phyloP scores from a whole-genome alignment of 2,329 filamentous ascomycete species.

The Epichloe gansuensis region DNA sequence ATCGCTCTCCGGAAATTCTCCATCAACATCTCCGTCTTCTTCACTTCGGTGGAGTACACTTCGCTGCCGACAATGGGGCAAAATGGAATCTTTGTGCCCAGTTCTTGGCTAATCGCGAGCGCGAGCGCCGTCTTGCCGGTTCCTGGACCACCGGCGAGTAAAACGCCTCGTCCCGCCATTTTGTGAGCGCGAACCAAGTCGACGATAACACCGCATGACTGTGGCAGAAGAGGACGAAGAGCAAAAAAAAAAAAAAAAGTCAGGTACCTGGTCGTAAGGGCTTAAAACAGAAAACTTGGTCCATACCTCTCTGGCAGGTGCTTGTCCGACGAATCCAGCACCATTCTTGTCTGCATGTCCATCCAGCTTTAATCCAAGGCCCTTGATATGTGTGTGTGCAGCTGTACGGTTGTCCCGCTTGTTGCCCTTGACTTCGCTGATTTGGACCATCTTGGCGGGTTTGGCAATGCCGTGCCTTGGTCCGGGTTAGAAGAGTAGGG shows the following conservation, averaged over 20 bases:
- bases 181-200: slow-evolving; percentile 93
- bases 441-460: slow-evolving; percentile 60
- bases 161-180: slow-evolving; percentile 89
- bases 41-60: slow-evolving; percentile 94
- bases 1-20: slow-evolving; percentile 98
- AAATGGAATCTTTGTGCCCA: slow-evolving; percentile 96
- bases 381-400: slow-evolving; percentile 95
- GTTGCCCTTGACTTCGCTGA: slow-evolving; percentile 90
- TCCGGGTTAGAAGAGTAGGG: not conserved
- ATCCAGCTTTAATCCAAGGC: slow-evolving; percentile 75
- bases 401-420: slow-evolving; percentile 92
- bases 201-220: slow-evolving; percentile 92
- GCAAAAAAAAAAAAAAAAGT: not conserved
- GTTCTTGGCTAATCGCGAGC: slow-evolving; percentile 88
- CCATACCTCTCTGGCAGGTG: slow-evolving; percentile 71
- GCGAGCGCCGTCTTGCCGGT: slow-evolving; percentile 97
- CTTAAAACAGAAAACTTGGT: not conserved
- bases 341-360: slow-evolving; percentile 71
- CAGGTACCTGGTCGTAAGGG: slow-evolving; percentile 10
- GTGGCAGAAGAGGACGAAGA: slow-evolving; percentile 2
- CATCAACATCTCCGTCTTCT: slow-evolving; percentile 99
- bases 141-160: slow-evolving; percentile 87
- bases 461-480: slow-evolving; percentile 6
- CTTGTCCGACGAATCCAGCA: slow-evolving; percentile 83
- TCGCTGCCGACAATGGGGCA: slow-evolving; percentile 97